phyloP scores from a whole-genome alignment of 1,284 basidiomycete genomes.

The Earliella scabrosa region DNA sequence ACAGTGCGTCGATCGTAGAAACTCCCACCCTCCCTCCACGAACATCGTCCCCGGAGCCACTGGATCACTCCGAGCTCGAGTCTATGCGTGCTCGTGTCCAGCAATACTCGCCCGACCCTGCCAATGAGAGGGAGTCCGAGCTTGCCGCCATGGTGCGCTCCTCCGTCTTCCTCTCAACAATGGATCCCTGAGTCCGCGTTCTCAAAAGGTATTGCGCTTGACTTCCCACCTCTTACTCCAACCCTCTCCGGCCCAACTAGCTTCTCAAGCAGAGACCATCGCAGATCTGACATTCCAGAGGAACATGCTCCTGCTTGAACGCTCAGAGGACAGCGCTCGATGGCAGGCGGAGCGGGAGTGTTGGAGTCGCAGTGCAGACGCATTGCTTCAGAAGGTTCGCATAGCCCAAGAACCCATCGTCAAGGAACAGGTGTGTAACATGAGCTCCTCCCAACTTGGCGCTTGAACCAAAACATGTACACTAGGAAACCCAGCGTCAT shows the following conservation, averaged over 20 bases:
- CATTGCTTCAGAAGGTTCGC: constrained; percentile 54
- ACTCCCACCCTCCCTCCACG: constrained; percentile 3
- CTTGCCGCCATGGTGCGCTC: constrained; percentile 59
- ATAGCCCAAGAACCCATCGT: constrained; percentile 37
- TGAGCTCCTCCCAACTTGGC: background rate
- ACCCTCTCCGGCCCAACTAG: constrained; percentile 51
- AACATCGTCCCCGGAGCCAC: constrained; percentile 35
- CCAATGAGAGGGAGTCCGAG: constrained; percentile 49
- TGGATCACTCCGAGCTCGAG: constrained; percentile 37
- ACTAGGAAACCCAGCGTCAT: constrained; percentile 56
- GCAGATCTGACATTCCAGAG: constrained; percentile 56
- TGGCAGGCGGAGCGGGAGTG: constrained; percentile 61
- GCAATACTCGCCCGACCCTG: constrained; percentile 18
- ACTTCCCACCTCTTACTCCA: constrained; percentile 37
- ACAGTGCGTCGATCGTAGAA: constrained; percentile 7
- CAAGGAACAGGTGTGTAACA: constrained; percentile 40
- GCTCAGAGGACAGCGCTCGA: constrained; percentile 56
- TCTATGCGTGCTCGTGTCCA: constrained; percentile 35
- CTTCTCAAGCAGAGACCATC: constrained; percentile 65
- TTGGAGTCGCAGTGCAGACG: constrained; percentile 67
- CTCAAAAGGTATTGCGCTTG: constrained; percentile 56
- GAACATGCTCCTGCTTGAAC: constrained; percentile 55
- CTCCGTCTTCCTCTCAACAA: constrained; percentile 2
- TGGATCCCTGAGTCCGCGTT: background rate
- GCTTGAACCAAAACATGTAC: too few species aligned